Evolutionary conservation across 495 filamentous ascomycete species (phyloP), one percentile per base, ranked within the genome.

Genomic region (Viridothelium virens): DNA sequence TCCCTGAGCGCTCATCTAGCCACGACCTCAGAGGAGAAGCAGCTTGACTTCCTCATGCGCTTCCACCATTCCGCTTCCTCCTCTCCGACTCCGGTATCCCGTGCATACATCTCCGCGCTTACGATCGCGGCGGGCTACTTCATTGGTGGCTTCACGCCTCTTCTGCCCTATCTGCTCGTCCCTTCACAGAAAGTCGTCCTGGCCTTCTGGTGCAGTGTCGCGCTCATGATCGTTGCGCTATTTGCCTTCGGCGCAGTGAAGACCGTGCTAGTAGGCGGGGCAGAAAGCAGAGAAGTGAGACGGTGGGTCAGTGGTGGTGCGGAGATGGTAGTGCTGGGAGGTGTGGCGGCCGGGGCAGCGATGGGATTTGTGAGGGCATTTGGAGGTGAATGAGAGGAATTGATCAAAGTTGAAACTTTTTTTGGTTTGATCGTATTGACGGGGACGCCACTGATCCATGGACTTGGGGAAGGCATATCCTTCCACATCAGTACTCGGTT

Each of bases 111-210:
- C 0, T 74, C 76, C 0, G 82, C 81, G 4, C 63, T 81, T 2
- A 81, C 79, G 2, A 87, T 92, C 62, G 85, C 88, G 0, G 67
- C 87, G 6, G 88, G 86, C 7, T 92, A 92, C 74, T 84, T 91
- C 67, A 74, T 91, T 62, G 89, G 89, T 36, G 90, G 90, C 1
- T 81, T 89, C 34, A 76, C 91, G 0, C 89, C 89, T 11, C 74
- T 92, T 7, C 71, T 90, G n/a, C 89, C 89, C 3, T 92, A 92
- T 73, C 87, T 92, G 70, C 89, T 88, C 67, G 85, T 91, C 41
- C 77, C 78, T 0, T 75, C 76, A 11, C 39, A 75, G 2, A 75
- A 83, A n/a, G 85, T 89, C 1, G 79, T 81, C 62, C 61, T 80
- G 16, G 90, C 86, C 31, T 74, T 93, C 70, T 78, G 77, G 31